Conservation (phyloP, 2,329 filamentous ascomycete species). For the Chaetomium strumarium region DNA sequence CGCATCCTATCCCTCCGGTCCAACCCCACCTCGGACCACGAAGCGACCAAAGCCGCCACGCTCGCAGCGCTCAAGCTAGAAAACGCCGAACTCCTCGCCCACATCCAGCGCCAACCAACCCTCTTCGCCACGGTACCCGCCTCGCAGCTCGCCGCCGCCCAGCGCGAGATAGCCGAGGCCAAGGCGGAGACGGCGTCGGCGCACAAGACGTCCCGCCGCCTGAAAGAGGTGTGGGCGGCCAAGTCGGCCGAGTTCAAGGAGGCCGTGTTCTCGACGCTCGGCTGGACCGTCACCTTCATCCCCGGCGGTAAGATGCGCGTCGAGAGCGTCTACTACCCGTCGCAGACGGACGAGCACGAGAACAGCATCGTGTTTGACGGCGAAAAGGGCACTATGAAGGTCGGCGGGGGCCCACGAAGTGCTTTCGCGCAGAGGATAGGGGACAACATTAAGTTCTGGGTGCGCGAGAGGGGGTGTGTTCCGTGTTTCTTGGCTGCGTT, state of each 20-base stretch:
- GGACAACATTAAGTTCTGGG: conserved; percentile 91
- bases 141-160: conserved; percentile 67
- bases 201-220: conserved; percentile 75
- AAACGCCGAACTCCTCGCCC: conserved; percentile 74
- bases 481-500: conserved; percentile 87
- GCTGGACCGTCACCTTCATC: conserved; percentile 93
- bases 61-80: conserved; percentile 73
- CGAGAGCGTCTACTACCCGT: conserved; percentile 77
- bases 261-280: conserved; percentile 83
- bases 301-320: conserved; percentile 96
- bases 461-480: conserved; percentile 86
- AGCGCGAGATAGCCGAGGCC: conserved; percentile 68
- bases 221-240: conserved; percentile 87
- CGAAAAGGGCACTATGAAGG: conserved; percentile 95
- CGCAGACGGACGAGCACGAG: conserved; percentile 60
- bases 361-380: conserved; percentile 81
- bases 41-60: conserved; percentile 77
- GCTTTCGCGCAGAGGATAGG: conserved; percentile 79
- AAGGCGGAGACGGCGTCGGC: conserved; percentile 63
- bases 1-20: conserved; percentile 79
- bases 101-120: conserved; percentile 49
- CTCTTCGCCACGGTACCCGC: conserved; percentile 63
- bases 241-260: conserved; percentile 95
- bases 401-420: conserved; percentile 81
- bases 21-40: conserved; percentile 85